Evolutionary conservation across 1,284 basidiomycete species (phyloP), one percentile per base, ranked within the genome.

Genomic region (Violaceomyces palustris): DNA sequence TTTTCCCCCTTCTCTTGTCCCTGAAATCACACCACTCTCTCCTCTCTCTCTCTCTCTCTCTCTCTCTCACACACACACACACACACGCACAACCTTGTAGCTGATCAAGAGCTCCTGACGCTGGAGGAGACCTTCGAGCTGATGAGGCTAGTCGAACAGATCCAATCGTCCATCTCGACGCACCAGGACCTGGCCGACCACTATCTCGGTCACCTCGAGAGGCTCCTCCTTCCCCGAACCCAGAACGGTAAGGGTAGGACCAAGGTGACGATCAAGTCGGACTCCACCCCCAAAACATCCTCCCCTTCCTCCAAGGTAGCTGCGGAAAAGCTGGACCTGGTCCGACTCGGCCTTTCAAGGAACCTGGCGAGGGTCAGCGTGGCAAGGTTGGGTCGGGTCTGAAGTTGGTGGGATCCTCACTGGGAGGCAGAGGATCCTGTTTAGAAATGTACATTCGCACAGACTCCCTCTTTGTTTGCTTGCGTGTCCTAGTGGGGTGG

Each of bases 91-190:
- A n/a, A n/a, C n/a, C n/a, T n/a, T 4, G 7, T 24, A 39, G 45
- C 29, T 17, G 35, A 40, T 6, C 27, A 27, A 6, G 14, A 38
- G 18, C 31, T 37, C 33, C 69, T 70, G 39, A 50, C 56, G 21
- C 35, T 49, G 8, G 33, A 56, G 3, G 61, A 69, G 35, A 63
- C 67, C 1, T 66, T 64, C 32, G 69, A 71, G 34, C 40, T 71
- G 35, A 48, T 72, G 35, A 66, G 68, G 22, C 45, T 61, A 39
- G 50, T 64, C 19, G 69, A 72, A 29, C 49, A 59, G 39, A 54
- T 72, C 42, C 52, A 48, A 21, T 45, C 46, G 15, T 42, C 52
- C 2, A 51, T 58, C 1, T 39, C 35, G n/a, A 45, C 49, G 40
- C 53, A 68, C 31, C 45, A 56, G 2, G 30, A 50, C 28, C 56